Evolutionary conservation across 176 grass and related monocot genomes (phyloP).

Genomic region (Lolium rigidum): DNA sequence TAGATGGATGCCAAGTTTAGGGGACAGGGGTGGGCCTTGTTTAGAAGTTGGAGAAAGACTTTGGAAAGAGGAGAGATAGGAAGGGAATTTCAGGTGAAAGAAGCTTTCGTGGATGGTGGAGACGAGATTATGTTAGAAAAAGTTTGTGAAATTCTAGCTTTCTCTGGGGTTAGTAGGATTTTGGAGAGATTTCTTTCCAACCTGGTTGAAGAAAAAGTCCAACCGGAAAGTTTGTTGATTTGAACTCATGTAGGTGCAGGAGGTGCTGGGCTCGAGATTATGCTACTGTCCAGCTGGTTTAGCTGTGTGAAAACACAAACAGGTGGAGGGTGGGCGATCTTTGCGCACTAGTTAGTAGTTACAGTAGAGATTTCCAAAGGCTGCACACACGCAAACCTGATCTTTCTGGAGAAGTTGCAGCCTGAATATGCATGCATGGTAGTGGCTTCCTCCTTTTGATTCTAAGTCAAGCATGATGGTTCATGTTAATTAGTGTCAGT

Average conservation of each 20-base stretch:
- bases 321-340: slow-evolving; percentile 46
- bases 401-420: slow-evolving; percentile 42
- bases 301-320: slow-evolving; percentile 40
- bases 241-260: slow-evolving; percentile 55
- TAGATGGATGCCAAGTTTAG: slow-evolving; percentile 43
- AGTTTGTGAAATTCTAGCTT: slow-evolving; percentile 50
- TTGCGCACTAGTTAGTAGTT: slow-evolving; percentile 43
- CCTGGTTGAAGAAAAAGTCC: slow-evolving; percentile 51
- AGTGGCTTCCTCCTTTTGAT: slow-evolving; percentile 37
- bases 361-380: slow-evolving; percentile 47
- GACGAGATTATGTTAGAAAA: slow-evolving; percentile 61
- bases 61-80: slow-evolving; percentile 46
- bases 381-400: slow-evolving; percentile 16
- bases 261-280: slow-evolving; percentile 34
- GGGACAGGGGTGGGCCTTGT: slow-evolving; percentile 71
- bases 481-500: slow-evolving; percentile 28
- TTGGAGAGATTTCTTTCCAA: slow-evolving; percentile 68
- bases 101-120: slow-evolving; percentile 72
- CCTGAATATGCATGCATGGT: slow-evolving; percentile 23
- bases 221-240: slow-evolving; percentile 46
- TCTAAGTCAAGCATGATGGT: slow-evolving; percentile 41
- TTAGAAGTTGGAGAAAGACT: slow-evolving; percentile 70
- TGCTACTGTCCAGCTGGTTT: slow-evolving; percentile 30
- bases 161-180: slow-evolving; percentile 67
- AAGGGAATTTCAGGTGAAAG: slow-evolving; percentile 55